Percentiles rank a stretch among this genome's conserved stretches.
Evolutionary conservation across 306 rosid genomes (phyloP).

Genomic region (Cicer cuneatum): DNA sequence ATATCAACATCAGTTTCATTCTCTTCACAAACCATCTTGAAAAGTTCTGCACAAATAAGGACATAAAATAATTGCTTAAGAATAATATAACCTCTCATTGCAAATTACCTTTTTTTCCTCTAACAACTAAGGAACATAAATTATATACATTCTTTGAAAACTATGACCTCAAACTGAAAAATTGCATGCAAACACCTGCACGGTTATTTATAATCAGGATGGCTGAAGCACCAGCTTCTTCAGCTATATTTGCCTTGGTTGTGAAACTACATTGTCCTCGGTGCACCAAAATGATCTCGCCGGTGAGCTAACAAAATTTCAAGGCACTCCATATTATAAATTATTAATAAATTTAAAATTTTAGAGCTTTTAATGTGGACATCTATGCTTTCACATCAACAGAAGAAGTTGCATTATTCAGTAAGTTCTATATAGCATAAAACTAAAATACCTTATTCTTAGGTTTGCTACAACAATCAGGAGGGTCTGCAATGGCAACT

Average conservation of each 20-base stretch:
- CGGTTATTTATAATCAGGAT: conserved; percentile 79
- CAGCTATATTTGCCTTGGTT: conserved; percentile 86
- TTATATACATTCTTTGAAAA: conserved; percentile 16
- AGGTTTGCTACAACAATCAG: conserved; percentile 77
- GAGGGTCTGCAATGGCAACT: conserved; percentile 93
- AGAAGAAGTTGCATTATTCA: conserved; percentile 25
- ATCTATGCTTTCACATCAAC: conserved; percentile 38
- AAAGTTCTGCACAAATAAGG: conserved; percentile 69
- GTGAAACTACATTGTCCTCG: conserved; percentile 98
- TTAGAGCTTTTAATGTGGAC: conserved; percentile 39
- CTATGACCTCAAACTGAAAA: conserved; percentile 27
- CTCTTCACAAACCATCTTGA: conserved; percentile 92
- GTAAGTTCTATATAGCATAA: conserved; percentile 21
- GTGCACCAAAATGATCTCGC: conserved; percentile 84
- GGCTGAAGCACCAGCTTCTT: conserved; percentile 84
- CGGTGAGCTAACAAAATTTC: conserved; percentile 73
- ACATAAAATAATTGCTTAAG: conserved; percentile 26
- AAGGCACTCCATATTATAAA: conserved; percentile 60
- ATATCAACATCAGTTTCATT: conserved; percentile 74
- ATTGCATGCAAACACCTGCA: conserved; percentile 65
- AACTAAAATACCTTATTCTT: conserved; percentile 64
- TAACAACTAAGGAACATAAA: conserved; percentile 31
- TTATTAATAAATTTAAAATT: conserved; percentile 38
- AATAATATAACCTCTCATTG: conserved; percentile 9
- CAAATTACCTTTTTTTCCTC: conserved; percentile 18